Percentiles rank a stretch among this genome's conserved stretches.
phyloP scores from a whole-genome alignment of 164 flowering plant species.

The Amborella trichopoda region DNA sequence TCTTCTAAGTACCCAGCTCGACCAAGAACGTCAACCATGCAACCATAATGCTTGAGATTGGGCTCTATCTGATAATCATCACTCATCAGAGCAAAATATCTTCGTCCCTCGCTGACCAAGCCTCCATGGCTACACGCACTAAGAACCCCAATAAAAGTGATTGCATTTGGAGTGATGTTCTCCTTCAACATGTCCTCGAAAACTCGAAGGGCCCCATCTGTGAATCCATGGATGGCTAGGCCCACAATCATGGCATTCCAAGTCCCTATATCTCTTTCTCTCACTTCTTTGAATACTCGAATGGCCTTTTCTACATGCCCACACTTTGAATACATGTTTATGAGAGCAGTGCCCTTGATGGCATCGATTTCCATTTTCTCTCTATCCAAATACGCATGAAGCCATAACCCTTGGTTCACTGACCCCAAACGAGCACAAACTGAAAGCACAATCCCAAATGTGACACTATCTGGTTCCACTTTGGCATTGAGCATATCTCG shows the following conservation, averaged over 20 bases:
- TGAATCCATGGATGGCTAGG: slow-evolving; percentile 50
- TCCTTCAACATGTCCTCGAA: slow-evolving; percentile 45
- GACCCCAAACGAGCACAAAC: slow-evolving; percentile 17
- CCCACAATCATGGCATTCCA: slow-evolving; percentile 63
- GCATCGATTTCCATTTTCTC: slow-evolving; percentile 7
- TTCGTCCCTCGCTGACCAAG: slow-evolving; percentile 41
- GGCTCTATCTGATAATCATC: slow-evolving; percentile 44
- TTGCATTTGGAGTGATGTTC: slow-evolving; percentile 49
- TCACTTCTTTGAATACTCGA: slow-evolving; percentile 22
- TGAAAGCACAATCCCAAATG: slow-evolving; percentile 10
- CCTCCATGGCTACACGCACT: slow-evolving; percentile 71
- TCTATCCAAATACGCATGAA: slow-evolving; percentile 12
- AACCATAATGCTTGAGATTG: slow-evolving; percentile 43
- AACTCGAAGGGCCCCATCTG: slow-evolving; percentile 30
- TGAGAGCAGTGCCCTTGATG: slow-evolving; percentile 13
- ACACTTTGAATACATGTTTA: slow-evolving; percentile 19
- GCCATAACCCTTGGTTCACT: slow-evolving; percentile 13
- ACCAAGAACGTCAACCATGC: slow-evolving; percentile 72
- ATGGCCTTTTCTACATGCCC: slow-evolving; percentile 47
- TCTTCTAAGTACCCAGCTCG: slow-evolving; percentile 51
- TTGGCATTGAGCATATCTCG: slow-evolving; percentile 9
- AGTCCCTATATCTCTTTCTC: slow-evolving; percentile 25
- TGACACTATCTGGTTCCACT: slow-evolving; percentile 11
- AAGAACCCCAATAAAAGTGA: slow-evolving; percentile 47
- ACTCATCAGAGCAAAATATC: slow-evolving; percentile 43